Conservation (phyloP, 2,329 filamentous ascomycete species). For the Nemania sp. region DNA sequence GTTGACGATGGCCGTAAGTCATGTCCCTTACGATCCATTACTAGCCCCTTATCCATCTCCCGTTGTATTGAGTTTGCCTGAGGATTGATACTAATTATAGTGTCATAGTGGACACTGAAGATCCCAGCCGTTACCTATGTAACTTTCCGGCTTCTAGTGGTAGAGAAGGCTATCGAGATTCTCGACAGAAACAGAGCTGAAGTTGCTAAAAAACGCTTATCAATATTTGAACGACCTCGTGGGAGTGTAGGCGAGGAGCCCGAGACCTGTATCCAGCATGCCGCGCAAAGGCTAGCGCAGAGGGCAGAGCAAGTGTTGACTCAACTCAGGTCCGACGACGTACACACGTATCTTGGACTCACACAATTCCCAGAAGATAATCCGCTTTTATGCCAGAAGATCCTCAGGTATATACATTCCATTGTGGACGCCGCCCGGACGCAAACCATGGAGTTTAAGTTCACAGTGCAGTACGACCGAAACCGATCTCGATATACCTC, state of each 20-base stretch:
- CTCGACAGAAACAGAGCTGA: background rate
- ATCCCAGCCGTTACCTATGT: constrained; percentile 58
- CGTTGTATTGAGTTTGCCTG: background rate
- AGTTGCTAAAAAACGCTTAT: background rate
- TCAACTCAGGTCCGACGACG: constrained; percentile 40
- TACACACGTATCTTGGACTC: constrained; percentile 47
- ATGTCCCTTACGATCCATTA: background rate
- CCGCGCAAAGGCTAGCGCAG: constrained; percentile 41
- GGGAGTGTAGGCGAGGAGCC: constrained; percentile 51
- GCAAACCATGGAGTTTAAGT: background rate
- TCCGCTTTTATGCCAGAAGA: background rate
- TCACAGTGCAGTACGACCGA: constrained; percentile 25
- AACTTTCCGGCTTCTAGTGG: constrained; percentile 72
- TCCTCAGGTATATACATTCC: constrained; percentile 4
- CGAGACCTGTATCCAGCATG: constrained; percentile 48
- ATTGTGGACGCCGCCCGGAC: background rate
- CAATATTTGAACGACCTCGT: constrained; percentile 56
- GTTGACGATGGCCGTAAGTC: constrained; percentile 63
- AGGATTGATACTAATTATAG: background rate
- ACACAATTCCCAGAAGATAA: constrained; percentile 29
- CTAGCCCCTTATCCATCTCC: background rate
- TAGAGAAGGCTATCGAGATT: constrained; percentile 61
- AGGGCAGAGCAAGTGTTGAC: constrained; percentile 37
- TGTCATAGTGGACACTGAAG: constrained; percentile 54
- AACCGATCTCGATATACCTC: constrained; percentile 41